Percentiles rank a stretch among this genome's conserved stretches.
Evolutionary conservation across 2,329 filamentous ascomycete species (phyloP).

Genomic region (Mollisiaceae sp.): DNA sequence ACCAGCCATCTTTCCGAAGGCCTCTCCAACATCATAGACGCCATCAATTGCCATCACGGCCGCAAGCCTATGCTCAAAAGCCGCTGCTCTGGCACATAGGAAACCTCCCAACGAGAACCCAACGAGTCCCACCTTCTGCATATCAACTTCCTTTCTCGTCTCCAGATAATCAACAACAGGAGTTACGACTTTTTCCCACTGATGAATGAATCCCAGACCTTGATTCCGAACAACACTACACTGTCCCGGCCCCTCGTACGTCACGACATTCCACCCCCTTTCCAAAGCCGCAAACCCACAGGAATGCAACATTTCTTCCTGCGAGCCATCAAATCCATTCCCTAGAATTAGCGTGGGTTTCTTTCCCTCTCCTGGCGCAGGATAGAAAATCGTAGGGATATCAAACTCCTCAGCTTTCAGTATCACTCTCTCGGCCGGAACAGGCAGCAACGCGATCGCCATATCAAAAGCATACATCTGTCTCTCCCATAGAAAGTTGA

Average conservation of each 20-base stretch:
- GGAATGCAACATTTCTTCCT: conserved; percentile 51
- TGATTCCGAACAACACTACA: conserved; percentile 48
- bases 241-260: conserved; percentile 55
- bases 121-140: conserved; percentile 43
- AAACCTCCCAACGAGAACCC: conserved; percentile 51
- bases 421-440: background rate
- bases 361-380: background rate
- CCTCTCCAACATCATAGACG: conserved; percentile 33
- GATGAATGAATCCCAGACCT: conserved; percentile 49
- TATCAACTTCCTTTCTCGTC: conserved; percentile 40
- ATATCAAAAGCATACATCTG: conserved; percentile 17
- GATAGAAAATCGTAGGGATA: background rate
- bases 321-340: conserved; percentile 50
- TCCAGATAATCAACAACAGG: conserved; percentile 49
- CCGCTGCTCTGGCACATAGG: conserved; percentile 48
- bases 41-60: conserved; percentile 49
- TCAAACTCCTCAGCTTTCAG: background rate
- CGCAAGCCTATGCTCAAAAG: conserved; percentile 49
- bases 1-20: background rate
- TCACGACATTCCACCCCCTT: conserved; percentile 51
- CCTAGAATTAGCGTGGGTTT: conserved; percentile 49
- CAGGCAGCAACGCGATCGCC: conserved; percentile 7
- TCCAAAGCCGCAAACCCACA: conserved; percentile 44
- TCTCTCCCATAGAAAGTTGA: conserved; percentile 11
- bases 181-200: conserved; percentile 50